These are phyloP conservation scores for Alternaria sp. DNA, from an alignment of 2,329 filamentous ascomycete genomes.

Conservation along the genomic window DNA sequence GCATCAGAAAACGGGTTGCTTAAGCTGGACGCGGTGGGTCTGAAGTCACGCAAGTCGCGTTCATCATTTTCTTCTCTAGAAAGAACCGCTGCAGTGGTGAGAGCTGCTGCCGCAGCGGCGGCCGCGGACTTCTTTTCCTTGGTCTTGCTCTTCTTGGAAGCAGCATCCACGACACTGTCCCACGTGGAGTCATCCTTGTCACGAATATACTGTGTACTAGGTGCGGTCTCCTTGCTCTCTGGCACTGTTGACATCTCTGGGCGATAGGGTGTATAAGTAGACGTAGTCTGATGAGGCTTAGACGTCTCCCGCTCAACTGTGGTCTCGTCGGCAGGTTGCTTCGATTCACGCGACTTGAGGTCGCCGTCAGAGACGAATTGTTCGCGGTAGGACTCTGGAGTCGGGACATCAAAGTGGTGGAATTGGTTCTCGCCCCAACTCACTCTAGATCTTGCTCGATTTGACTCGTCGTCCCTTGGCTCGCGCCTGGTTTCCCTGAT, in stretches of 20 bases:
- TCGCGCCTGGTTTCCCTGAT: constrained; percentile 32
- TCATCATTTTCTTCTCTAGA: constrained; percentile 30
- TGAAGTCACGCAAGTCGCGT: constrained; percentile 18
- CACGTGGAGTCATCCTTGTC: constrained; percentile 37
- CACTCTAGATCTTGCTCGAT: constrained; percentile 48
- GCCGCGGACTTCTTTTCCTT: constrained; percentile 43
- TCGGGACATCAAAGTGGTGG: constrained; percentile 57
- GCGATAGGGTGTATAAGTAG: constrained; percentile 43
- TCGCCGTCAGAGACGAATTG: constrained; percentile 47
- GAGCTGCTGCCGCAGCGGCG: constrained; percentile 26
- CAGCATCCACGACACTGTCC: constrained; percentile 31
- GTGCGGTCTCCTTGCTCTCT: constrained; percentile 31
- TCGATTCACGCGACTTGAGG: constrained; percentile 30
- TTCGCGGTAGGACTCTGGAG: constrained; percentile 55
- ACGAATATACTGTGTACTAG: constrained; percentile 43
- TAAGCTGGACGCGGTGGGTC: constrained; percentile 4
- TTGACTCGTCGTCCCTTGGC: constrained; percentile 34
- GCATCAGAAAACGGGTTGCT: constrained; percentile 43
- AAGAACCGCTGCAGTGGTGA: constrained; percentile 31
- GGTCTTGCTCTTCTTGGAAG: constrained; percentile 43
- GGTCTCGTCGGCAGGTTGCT: constrained; percentile 49
- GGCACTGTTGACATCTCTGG: constrained; percentile 31
- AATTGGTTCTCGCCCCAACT: constrained; percentile 60
- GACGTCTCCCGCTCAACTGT: constrained; percentile 51
- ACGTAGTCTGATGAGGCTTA: constrained; percentile 35